Percentiles rank a stretch among this genome's conserved stretches.
phyloP scores from a whole-genome alignment of 2,329 filamentous ascomycete species.

The Grosmannia clavigera region DNA sequence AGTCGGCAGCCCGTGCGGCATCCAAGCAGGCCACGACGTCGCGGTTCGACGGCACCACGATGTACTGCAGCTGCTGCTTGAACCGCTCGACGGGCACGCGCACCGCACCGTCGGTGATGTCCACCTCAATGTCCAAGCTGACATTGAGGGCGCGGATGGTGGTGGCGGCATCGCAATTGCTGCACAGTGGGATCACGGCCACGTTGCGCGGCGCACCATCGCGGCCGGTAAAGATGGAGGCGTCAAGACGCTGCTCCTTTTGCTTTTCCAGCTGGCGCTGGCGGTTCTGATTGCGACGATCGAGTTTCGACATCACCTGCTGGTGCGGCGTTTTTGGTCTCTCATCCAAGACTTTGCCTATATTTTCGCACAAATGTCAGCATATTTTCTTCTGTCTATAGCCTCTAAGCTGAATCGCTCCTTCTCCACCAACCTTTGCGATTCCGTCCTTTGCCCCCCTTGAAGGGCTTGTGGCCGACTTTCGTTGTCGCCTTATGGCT shows the following conservation, averaged over 20 bases:
- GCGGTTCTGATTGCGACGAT: conserved; percentile 87
- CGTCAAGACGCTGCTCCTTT: conserved; percentile 67
- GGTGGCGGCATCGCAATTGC: conserved; percentile 52
- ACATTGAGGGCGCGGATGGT: conserved; percentile 61
- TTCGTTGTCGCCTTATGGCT: conserved; percentile 93
- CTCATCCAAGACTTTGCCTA: conserved; percentile 69
- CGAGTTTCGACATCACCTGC: conserved; percentile 94
- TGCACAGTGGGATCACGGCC: conserved; percentile 73
- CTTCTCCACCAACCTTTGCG: conserved; percentile 10
- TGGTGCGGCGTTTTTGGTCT: conserved; percentile 84
- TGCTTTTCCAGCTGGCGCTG: conserved; percentile 78
- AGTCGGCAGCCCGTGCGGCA: conserved; percentile 79
- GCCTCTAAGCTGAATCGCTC: neutral
- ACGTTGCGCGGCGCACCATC: conserved; percentile 82
- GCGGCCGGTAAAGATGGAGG: conserved; percentile 70
- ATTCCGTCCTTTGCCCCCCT: conserved; percentile 65
- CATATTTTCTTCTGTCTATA: neutral
- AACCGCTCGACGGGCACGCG: conserved; percentile 74
- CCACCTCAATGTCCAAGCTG: conserved; percentile 67
- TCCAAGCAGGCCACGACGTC: conserved; percentile 71
- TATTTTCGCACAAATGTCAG: neutral
- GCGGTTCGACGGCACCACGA: conserved; percentile 48
- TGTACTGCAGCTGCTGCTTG: conserved; percentile 85
- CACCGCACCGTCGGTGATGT: conserved; percentile 34
- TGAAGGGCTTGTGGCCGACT: conserved; percentile 77